These are phyloP conservation scores for Termitomyces sp. DNA, from an alignment of 768 basidiomycete species.

Conservation along the genomic window DNA sequence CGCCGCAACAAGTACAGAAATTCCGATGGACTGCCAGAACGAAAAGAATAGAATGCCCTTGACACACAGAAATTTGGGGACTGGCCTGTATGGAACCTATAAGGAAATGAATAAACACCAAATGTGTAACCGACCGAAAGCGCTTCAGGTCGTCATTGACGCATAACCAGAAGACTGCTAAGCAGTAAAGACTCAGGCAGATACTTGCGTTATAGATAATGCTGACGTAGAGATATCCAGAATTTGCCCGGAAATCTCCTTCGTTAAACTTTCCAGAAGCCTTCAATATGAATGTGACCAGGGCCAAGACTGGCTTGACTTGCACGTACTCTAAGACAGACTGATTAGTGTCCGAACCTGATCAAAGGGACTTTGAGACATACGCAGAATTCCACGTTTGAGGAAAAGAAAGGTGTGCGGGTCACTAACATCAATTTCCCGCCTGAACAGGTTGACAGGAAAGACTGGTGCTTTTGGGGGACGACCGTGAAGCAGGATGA, in stretches of 20 bases:
- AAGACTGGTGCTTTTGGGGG: conserved; percentile 85
- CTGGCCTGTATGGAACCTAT: conserved; percentile 45
- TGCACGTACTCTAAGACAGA: conserved; percentile 86
- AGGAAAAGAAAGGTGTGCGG: conserved; percentile 91
- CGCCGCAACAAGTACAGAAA: conserved; percentile 86
- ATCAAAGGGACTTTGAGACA: conserved; percentile 7
- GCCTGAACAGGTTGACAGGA: conserved; percentile 76
- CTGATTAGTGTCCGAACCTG: conserved; percentile 39
- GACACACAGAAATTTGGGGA: conserved; percentile 97
- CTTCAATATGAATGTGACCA: conserved; percentile 82
- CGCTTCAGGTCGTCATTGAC: conserved; percentile 86
- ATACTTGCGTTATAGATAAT: conserved; percentile 83
- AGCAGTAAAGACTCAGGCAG: conserved; percentile 76
- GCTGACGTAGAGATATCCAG: conserved; percentile 89
- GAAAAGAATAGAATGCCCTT: conserved; percentile 98
- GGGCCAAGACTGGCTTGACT: conserved; percentile 85
- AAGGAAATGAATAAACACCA: not conserved
- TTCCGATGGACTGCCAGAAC: conserved; percentile 90
- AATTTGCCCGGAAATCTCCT: conserved; percentile 76
- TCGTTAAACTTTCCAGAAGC: conserved; percentile 84
- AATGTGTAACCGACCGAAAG: conserved; percentile 55
- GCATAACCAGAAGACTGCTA: conserved; percentile 96
- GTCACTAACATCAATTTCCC: conserved; percentile 89
- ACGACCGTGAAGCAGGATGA: conserved; percentile 89
- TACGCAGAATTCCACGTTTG: conserved; percentile 93